Base-by-base conservation (phyloP, 2,329 filamentous ascomycete species). In the Curvularia lunata region DNA sequence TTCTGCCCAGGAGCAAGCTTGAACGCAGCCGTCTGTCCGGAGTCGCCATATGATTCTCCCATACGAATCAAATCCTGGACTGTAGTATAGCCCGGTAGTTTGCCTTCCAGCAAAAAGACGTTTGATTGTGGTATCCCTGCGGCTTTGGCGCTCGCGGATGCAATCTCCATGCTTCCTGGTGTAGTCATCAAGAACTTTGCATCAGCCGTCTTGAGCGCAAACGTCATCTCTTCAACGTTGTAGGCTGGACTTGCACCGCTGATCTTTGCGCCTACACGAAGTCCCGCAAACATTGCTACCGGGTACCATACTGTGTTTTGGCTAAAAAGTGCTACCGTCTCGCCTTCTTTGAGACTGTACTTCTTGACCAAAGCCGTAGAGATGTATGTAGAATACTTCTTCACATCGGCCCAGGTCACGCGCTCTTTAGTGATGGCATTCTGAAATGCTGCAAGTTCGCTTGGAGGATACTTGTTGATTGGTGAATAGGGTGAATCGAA, bases 221-320 rank as follows among this genome's bases (percentile, higher is more conserved):
- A 88, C 1, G 82, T 83, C 84, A 90, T 88, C 64, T 90, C 88
- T 48, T 90, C 87, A 16, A 85, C 79, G 54, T 85, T 88, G 72
- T 89, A 90, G 0, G 86, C 87, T 0, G 87, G 87, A 16, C 82
- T 85, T 0, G 86, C 87, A 1, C 87, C 87, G 2, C 82, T 85
- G 1, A 88, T 84, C 28, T 85, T 80, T 8, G 83, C 86, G 62
- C 81, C 84, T 5, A 79, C 80, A 12, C 83, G 80, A 7, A 86
- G 76, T 1, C 82, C 81, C 0, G 83, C 82, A 55, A 85, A 81
- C 79, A 88, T 85, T 13, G 84, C 85, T 5, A 88, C 83, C 0
- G 87, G 86, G 65, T 88, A 89, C 86, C 86, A 89, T 52, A 89
- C 84, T 9, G 84, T 86, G 66, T 90, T 90, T 21, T 83, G 83